Evolutionary conservation across 2,329 filamentous ascomycete genomes (phyloP).

Genomic region (Aaosphaeria pasadenensis): DNA sequence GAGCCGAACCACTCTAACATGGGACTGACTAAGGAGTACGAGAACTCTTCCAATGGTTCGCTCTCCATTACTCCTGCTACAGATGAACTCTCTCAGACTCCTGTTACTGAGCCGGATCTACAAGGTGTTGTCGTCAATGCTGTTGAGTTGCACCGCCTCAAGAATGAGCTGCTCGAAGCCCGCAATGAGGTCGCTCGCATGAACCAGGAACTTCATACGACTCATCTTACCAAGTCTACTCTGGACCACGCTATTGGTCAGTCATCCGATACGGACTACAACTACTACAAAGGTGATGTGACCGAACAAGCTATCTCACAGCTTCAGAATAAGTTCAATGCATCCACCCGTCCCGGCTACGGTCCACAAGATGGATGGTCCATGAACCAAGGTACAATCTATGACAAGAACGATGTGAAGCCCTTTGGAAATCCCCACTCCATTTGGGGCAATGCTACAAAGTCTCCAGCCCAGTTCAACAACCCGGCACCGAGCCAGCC

Average conservation of each 20-base stretch:
- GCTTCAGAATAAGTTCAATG: constrained; percentile 52
- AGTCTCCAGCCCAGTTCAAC: constrained; percentile 1
- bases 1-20: constrained; percentile 34
- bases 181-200: constrained; percentile 68
- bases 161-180: constrained; percentile 68
- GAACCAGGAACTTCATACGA: constrained; percentile 68
- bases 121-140: constrained; percentile 35
- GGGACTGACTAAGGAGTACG: constrained; percentile 43
- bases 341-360: constrained; percentile 41
- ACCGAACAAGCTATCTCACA: constrained; percentile 51
- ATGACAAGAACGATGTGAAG: constrained; percentile 55
- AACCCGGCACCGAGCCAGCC: constrained; percentile 3
- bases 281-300: constrained; percentile 41
- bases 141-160: constrained; percentile 65
- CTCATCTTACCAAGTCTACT: constrained; percentile 59
- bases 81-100: constrained; percentile 48
- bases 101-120: constrained; percentile 21
- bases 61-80: constrained; percentile 62
- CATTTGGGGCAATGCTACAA: constrained; percentile 49
- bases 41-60: constrained; percentile 53
- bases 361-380: constrained; percentile 52
- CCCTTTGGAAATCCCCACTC: constrained; percentile 54
- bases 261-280: constrained; percentile 50
- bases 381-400: constrained; percentile 50
- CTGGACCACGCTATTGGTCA: constrained; percentile 55